These are phyloP conservation scores for Calonectria naviculata DNA, from an alignment of 2,329 filamentous ascomycete species.

Conservation along the genomic window DNA sequence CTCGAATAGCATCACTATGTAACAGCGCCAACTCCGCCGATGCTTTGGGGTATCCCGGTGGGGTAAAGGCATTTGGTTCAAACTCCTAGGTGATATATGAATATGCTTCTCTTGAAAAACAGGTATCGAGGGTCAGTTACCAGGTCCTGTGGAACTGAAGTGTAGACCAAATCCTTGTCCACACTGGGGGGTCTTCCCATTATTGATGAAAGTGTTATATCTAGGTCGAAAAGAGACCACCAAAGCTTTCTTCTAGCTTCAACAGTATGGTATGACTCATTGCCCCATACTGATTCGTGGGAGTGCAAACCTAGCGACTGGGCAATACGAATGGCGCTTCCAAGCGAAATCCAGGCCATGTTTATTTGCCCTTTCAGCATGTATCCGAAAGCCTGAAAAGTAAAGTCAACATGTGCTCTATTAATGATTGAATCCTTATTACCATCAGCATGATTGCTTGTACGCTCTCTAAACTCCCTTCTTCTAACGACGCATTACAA, in stretches of 20 bases:
- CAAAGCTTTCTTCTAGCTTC: not conserved
- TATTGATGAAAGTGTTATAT: not conserved
- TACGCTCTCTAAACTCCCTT: not conserved
- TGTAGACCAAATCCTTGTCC: not conserved
- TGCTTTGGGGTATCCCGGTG: not conserved
- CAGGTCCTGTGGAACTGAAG: not conserved
- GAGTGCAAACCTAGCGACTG: not conserved
- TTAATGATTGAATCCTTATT: not conserved
- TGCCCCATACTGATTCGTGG: not conserved
- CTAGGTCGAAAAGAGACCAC: not conserved
- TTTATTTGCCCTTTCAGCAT: not conserved
- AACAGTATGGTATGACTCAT: not conserved
- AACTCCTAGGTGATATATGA: not conserved
- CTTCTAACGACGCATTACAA: not conserved
- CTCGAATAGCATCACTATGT: not conserved
- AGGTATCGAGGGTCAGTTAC: not conserved
- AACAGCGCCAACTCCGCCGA: not conserved
- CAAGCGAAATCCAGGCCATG: not conserved
- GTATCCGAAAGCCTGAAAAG: not conserved
- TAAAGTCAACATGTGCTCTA: not conserved
- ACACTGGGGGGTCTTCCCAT: not conserved
- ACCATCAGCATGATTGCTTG: conserved; percentile 1
- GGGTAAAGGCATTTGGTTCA: not conserved
- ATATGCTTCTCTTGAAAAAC: not conserved
- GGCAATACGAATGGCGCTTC: not conserved